Evolutionary conservation across 495 filamentous ascomycete genomes (phyloP), one percentile per base, ranked within the genome.

Genomic region (Xylaria palmicola): DNA sequence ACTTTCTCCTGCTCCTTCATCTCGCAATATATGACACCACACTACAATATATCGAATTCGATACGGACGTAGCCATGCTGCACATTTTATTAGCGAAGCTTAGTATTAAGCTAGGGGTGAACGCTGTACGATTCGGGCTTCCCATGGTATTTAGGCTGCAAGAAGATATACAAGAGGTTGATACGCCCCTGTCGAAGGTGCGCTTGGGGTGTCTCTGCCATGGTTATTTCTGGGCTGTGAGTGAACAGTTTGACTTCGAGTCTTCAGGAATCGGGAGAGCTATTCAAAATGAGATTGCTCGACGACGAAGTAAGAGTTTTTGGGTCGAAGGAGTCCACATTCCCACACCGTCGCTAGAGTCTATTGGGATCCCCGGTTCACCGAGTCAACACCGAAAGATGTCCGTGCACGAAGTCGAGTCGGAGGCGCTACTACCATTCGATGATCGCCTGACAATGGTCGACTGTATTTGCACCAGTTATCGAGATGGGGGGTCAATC

Each of bases 61-160:
- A 90, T 56, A 76, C 83, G 1, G 92, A 96, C 58, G 78, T 94
- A 15, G 76, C 90, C 40, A 73, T 94, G 12, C 78, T 93, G 15
- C 90, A 96, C 64, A 77, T 92, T 9, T 75, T 97, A 17, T 79
- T 96, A 39, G 73, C 82, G 3, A 88, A 81, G 56, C 79, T 96
- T 3, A 84, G 91, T 32, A 82, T 85, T 47, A 87, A 87, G 51
- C 81, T 96, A 3, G 91, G 92, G n/a, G 84, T 96, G 34, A 95
- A 96, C 70, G 88, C 90, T 15, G 84, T 81, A n/a, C 79, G 86
- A 55, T 86, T 83, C 64, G 90, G 91, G 0, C 73, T 96, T 50
- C 90, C 93, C 27, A 94, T 97, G 92, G 84, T 96, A 15, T 81
- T 92, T 68, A 83, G 88, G 48, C 82, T 97, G 17, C 92, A 96